phyloP scores from a whole-genome alignment of 345 rosid genomes.

The Eucalyptus sp. region DNA sequence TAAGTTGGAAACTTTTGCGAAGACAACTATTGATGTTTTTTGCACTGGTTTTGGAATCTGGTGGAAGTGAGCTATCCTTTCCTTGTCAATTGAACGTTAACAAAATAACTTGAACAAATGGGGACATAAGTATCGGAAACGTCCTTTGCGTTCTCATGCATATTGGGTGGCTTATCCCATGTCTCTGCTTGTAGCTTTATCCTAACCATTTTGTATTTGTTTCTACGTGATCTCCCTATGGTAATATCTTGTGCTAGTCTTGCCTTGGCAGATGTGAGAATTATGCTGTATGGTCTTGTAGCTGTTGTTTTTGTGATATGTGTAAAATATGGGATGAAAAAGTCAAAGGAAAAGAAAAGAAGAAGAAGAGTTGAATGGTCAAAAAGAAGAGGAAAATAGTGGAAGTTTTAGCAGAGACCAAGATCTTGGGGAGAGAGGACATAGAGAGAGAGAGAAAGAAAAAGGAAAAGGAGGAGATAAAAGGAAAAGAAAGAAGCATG shows the following conservation, averaged over 20 bases:
- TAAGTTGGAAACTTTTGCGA: slow-evolving; percentile 74
- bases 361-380: no score
- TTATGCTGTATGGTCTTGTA: slow-evolving; percentile 89
- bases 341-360: no score
- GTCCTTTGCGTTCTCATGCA: neutral
- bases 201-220: neutral
- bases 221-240: slow-evolving; percentile 81
- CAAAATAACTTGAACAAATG: neutral
- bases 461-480: no score
- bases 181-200: neutral
- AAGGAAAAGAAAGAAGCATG: no score
- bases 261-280: slow-evolving; percentile 89
- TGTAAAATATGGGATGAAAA: no score
- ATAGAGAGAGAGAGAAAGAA: no score
- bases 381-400: no score
- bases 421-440: no score
- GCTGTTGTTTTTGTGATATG: slow-evolving; percentile 62
- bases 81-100: neutral
- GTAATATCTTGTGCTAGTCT: slow-evolving; percentile 90
- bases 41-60: slow-evolving; percentile 89
- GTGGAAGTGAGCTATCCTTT: slow-evolving; percentile 63
- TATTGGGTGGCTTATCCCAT: neutral
- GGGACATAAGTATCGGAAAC: neutral
- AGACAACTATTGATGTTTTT: slow-evolving; percentile 89
- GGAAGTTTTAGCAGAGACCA: no score